Evolutionary conservation across 1,284 basidiomycete species (phyloP).

Genomic region (Ganoderma sinense): DNA sequence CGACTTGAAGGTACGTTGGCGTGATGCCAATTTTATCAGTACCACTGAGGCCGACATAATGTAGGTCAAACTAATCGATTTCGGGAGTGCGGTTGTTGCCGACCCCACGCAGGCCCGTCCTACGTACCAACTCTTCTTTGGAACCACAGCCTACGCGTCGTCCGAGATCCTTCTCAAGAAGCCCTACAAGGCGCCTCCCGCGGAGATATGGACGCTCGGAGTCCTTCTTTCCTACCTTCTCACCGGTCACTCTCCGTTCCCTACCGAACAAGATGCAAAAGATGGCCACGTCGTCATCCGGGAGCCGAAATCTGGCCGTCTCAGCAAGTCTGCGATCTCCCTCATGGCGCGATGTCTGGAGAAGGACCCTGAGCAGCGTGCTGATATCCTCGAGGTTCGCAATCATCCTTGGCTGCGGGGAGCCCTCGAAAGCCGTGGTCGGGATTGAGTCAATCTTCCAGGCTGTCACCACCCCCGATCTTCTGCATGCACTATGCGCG

Average conservation of each 20-base stretch:
- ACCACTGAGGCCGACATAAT: constrained; percentile 15
- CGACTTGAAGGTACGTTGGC: constrained; percentile 58
- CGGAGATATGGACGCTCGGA: constrained; percentile 94
- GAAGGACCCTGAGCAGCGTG: constrained; percentile 71
- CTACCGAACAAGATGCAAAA: constrained; percentile 73
- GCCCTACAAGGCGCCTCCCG: constrained; percentile 78
- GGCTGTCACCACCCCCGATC: background rate
- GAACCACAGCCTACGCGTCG: constrained; percentile 82
- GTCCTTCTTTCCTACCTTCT: constrained; percentile 88
- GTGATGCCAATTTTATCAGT: constrained; percentile 1
- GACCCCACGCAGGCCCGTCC: constrained; percentile 73
- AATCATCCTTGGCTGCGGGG: constrained; percentile 76
- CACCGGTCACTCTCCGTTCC: constrained; percentile 87
- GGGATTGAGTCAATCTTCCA: constrained; percentile 15
- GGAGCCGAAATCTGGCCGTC: constrained; percentile 30
- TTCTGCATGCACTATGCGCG: constrained; percentile 6
- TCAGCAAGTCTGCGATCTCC: constrained; percentile 35
- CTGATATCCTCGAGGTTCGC: constrained; percentile 77
- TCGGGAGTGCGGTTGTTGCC: constrained; percentile 86
- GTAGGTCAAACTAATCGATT: constrained; percentile 93
- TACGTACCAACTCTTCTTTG: constrained; percentile 79
- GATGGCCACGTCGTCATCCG: constrained; percentile 48
- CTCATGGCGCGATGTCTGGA: constrained; percentile 81
- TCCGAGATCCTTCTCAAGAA: constrained; percentile 84
- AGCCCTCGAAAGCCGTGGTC: constrained; percentile 38